These are phyloP conservation scores for Platanthera zijinensis DNA, from an alignment of 106 monocot genomes.

Conservation along the genomic window DNA sequence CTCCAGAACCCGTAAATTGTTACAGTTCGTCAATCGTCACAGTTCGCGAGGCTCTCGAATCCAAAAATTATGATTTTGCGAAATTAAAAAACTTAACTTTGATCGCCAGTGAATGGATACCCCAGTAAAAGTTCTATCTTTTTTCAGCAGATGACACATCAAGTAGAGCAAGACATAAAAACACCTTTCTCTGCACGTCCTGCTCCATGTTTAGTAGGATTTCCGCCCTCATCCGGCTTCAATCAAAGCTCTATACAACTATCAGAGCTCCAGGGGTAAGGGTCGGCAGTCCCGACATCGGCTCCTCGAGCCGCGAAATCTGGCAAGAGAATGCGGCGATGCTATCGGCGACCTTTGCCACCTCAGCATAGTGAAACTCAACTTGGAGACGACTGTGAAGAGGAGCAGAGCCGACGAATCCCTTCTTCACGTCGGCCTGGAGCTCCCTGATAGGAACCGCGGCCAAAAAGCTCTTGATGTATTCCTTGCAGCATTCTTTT, in stretches of 20 bases:
- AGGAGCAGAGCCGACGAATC: conserved; percentile 28
- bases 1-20: too few relatives aligned
- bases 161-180: not conserved
- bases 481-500: conserved; percentile 78
- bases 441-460: conserved; percentile 72
- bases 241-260: conserved; percentile 7
- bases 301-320: not conserved
- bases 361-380: conserved; percentile 67
- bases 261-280: not conserved
- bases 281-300: not conserved
- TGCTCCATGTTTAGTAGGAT: too few relatives aligned
- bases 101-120: not conserved
- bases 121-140: not conserved
- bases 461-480: conserved; percentile 80
- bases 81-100: not conserved
- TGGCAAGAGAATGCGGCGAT: not conserved
- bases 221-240: not conserved
- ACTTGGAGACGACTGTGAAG: conserved; percentile 82
- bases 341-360: not conserved
- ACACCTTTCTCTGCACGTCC: not conserved
- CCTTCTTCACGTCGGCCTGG: conserved; percentile 75
- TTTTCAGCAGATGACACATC: conserved; percentile 1
- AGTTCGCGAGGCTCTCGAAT: not conserved
- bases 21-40: not conserved
- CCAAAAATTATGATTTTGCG: not conserved